Base-by-base conservation (phyloP, 768 basidiomycete genomes). In the Cystoderma amianthinum region DNA sequence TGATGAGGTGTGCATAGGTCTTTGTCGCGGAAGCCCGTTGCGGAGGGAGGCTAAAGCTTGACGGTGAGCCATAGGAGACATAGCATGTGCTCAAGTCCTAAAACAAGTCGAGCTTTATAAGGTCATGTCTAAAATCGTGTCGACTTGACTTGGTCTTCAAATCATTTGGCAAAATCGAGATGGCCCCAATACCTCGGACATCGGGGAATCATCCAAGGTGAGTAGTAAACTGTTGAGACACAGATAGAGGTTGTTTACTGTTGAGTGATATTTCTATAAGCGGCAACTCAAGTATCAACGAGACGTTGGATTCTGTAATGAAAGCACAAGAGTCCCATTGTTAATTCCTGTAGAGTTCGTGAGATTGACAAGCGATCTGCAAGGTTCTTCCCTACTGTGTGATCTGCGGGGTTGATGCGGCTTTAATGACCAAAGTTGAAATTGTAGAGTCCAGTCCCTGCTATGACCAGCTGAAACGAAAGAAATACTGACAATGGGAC, bases 361-460 rank as follows among this genome's bases (percentile, higher is more conserved):
- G 22, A 21, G 38, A 37, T 42, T 39, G 34, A 23, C 28, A 37
- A 16, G 38, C 43, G 30, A 36, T 7, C n/a, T 36, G 34, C 19
- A 28, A 39, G 15, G 19, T 37, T 43, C 38, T 49, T 44, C 30
- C 36, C 41, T 34, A 41, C 28, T 33, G 39, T 42, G 37, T 40
- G 38, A 45, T 46, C 17, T 36, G 50, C 53, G 58, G 56, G 47
- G 35, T 46, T 56, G 58, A 41, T 44, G 56, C 56, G 58, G 58
- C n/a, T n/a, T n/a, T n/a, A n/a, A n/a, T n/a, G n/a, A n/a, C n/a
- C n/a, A n/a, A n/a, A 49, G 42, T 51, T 60, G 57, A 51, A 53
- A 48, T 44, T 32, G 18, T 34, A 32, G 21, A n/a, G 37, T n/a
- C n/a, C n/a, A n/a, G n/a, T n/a, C n/a, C n/a, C n/a, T n/a, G n/a